Conservation (phyloP, 441 rosid genomes). For the Aquilaria agallochum region DNA sequence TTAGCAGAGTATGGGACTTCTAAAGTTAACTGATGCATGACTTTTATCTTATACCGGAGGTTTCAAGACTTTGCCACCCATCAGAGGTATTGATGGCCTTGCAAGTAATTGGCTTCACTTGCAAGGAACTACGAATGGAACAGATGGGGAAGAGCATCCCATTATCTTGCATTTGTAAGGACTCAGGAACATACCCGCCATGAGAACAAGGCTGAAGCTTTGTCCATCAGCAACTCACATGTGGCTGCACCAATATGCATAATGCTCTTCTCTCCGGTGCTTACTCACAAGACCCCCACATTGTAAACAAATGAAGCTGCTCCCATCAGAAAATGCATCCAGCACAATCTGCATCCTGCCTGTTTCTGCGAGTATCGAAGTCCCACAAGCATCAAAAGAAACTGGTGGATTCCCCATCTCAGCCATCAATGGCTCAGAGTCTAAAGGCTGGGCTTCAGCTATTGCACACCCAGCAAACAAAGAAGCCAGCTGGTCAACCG, state of each 20-base stretch:
- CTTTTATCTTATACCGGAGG: no score
- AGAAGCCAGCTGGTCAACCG: slow-evolving; percentile 81
- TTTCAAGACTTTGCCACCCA: no score
- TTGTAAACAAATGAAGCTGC: slow-evolving; percentile 85
- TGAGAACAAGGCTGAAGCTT: no score
- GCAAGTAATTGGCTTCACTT: no score
- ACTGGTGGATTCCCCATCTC: slow-evolving; percentile 18
- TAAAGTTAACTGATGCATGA: no score
- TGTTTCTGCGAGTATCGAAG: slow-evolving; percentile 77
- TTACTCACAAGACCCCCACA: slow-evolving; percentile 94
- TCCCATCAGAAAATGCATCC: slow-evolving; percentile 90
- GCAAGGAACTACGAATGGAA: no score
- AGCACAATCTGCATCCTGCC: slow-evolving; percentile 78
- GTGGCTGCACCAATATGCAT: slow-evolving; percentile 80
- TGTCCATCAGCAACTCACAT: slow-evolving; percentile 22
- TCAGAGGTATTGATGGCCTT: no score
- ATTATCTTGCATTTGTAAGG: no score
- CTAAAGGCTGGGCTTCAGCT: slow-evolving; percentile 68
- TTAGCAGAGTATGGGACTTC: no score
- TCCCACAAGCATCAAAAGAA: slow-evolving; percentile 35
- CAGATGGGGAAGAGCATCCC: no score
- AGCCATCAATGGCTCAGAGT: slow-evolving; percentile 24
- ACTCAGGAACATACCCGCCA: no score
- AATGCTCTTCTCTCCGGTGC: slow-evolving; percentile 85
- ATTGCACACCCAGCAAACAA: slow-evolving; percentile 92